phyloP scores from a whole-genome alignment of 257 asterid genomes.

The Cinchona pubescens region DNA sequence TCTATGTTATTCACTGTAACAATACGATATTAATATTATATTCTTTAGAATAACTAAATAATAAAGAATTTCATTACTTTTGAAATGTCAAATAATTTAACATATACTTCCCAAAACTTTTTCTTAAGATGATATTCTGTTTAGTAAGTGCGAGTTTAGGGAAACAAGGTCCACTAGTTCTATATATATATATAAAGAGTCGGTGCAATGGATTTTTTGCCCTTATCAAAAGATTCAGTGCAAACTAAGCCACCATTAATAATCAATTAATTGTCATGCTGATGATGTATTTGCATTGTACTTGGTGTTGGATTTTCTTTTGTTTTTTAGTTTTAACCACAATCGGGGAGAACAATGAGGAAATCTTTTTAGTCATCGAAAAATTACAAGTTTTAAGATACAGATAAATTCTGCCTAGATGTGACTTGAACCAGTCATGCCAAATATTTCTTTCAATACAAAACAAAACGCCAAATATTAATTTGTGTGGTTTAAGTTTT shows the following conservation, averaged over 20 bases:
- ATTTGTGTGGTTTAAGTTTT: neutral
- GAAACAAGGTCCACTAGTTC: neutral
- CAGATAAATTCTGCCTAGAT: neutral
- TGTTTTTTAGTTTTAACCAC: neutral
- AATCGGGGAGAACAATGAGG: neutral
- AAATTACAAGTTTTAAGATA: neutral
- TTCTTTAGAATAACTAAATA: too few species aligned
- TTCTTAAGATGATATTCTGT: too few species aligned
- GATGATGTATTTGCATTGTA: neutral
- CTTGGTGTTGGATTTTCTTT: neutral
- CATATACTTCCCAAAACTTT: too few species aligned
- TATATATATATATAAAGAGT: neutral
- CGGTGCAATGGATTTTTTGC: neutral
- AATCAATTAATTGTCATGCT: neutral
- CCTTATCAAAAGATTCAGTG: neutral
- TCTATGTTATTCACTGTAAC: too few species aligned
- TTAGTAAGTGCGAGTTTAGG: neutral
- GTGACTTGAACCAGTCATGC: neutral
- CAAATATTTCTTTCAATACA: neutral
- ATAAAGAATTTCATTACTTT: too few species aligned
- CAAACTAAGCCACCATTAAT: neutral
- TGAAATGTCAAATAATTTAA: too few species aligned
- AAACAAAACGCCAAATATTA: neutral
- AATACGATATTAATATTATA: too few species aligned
- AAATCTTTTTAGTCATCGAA: neutral